A percentile compares a stretch with the other conserved stretches of the same genome.
phyloP scores from a whole-genome alignment of 2,329 filamentous ascomycete genomes.

The Didymella lethalis region DNA sequence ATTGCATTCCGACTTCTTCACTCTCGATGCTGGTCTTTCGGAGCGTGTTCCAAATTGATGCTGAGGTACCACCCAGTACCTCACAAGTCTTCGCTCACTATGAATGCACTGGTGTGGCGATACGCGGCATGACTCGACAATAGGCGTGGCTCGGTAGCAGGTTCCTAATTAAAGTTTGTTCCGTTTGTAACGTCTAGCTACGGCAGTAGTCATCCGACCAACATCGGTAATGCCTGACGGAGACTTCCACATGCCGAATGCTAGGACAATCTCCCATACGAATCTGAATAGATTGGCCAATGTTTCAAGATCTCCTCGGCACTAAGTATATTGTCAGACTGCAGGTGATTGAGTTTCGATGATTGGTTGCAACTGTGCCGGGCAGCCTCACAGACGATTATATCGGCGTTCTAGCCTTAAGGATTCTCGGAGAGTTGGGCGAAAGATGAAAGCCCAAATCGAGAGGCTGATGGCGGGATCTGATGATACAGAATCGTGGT shows the following conservation, averaged over 20 bases:
- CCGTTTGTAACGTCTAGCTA: neutral
- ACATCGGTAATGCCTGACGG: constrained; percentile 1
- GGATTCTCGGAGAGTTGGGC: neutral
- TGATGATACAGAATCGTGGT: neutral
- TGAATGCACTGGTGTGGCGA: neutral
- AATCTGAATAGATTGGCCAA: neutral
- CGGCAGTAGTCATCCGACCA: constrained; percentile 2
- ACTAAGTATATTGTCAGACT: neutral
- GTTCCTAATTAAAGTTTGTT: neutral
- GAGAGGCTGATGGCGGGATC: neutral
- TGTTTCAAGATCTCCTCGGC: constrained; percentile 5
- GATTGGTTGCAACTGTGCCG: neutral
- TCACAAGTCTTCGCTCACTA: neutral
- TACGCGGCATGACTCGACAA: constrained; percentile 12
- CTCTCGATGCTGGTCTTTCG: neutral
- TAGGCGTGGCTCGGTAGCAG: constrained; percentile 3
- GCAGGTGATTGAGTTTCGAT: neutral
- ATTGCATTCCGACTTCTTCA: neutral
- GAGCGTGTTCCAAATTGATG: neutral
- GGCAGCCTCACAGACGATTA: neutral
- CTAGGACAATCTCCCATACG: constrained; percentile 2
- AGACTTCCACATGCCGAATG: neutral
- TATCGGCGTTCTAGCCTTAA: neutral
- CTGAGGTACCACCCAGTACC: neutral
- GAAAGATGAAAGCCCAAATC: neutral